Evolutionary conservation across 2,329 filamentous ascomycete species (phyloP).

Genomic region (Colletotrichum liriopes): DNA sequence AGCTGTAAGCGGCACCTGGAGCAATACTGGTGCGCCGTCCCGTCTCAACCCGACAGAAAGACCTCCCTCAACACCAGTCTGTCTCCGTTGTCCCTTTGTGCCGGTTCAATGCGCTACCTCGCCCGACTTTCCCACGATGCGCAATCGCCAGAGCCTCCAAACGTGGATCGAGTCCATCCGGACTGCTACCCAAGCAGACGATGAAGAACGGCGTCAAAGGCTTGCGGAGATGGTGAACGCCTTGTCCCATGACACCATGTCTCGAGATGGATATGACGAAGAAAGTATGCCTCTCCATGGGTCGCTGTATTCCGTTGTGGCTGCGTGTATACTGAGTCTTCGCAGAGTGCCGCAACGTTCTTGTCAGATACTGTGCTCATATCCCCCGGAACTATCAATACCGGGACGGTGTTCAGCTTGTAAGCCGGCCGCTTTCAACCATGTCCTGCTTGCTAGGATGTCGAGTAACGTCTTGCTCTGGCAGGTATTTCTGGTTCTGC

Average conservation of each 20-base stretch:
- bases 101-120: neutral
- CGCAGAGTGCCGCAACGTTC: slow-evolving; percentile 62
- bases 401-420: slow-evolving; percentile 60
- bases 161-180: slow-evolving; percentile 33
- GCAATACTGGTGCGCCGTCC: too few relatives aligned
- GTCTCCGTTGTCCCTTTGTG: neutral
- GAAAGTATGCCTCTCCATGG: slow-evolving; percentile 23
- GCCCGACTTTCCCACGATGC: slow-evolving; percentile 9
- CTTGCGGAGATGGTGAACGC: slow-evolving; percentile 8
- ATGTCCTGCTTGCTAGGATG: neutral
- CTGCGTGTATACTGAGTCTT: slow-evolving; percentile 7
- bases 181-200: slow-evolving; percentile 12
- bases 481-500: slow-evolving; percentile 60
- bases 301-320: neutral
- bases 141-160: slow-evolving; percentile 33
- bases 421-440: slow-evolving; percentile 44
- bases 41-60: neutral
- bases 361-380: slow-evolving; percentile 60
- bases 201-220: slow-evolving; percentile 26
- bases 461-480: neutral
- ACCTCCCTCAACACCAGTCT: neutral
- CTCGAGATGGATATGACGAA: slow-evolving; percentile 37
- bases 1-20: neutral
- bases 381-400: slow-evolving; percentile 64
- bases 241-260: slow-evolving; percentile 15